A percentile compares a stretch with the other conserved stretches of the same genome.
Evolutionary conservation across 1,139 yeast genomes (phyloP).

Genomic region (Arxiozyma telluris): DNA sequence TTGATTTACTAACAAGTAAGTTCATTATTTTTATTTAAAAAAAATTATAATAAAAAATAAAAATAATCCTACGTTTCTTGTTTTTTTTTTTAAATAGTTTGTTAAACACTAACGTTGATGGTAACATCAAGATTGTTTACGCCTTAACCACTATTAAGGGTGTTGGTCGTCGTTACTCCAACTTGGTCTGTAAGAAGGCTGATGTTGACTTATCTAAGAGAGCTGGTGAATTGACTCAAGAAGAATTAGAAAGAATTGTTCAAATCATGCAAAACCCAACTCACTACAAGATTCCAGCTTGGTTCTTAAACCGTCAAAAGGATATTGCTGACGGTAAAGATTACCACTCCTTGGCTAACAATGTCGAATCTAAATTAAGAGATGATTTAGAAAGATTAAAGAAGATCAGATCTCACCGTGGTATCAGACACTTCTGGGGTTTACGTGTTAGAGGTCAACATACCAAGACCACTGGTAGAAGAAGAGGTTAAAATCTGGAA

Average conservation of each 20-base stretch:
- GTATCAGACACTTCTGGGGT: conserved; percentile 99
- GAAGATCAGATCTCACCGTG: conserved; percentile 99
- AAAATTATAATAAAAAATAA: too few relatives aligned
- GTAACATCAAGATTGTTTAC: conserved; percentile 99
- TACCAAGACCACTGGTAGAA: conserved; percentile 99
- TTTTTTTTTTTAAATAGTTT: conserved; percentile 44
- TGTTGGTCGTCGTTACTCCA: conserved; percentile 99
- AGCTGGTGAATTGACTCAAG: conserved; percentile 99
- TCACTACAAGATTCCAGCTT: conserved; percentile 97
- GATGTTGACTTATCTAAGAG: conserved; percentile 97
- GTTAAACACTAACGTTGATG: conserved; percentile 99
- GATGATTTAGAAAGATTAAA: conserved; percentile 99
- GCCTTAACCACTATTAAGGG: conserved; percentile 99
- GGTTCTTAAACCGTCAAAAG: conserved; percentile 99
- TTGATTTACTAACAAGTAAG: not conserved
- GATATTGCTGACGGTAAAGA: conserved; percentile 98
- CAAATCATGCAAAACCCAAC: conserved; percentile 99
- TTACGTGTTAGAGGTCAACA: conserved; percentile 96
- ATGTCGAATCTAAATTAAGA: conserved; percentile 98
- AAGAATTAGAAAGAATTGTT: conserved; percentile 99
- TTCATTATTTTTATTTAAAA: too few relatives aligned
- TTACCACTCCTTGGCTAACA: conserved; percentile 97
- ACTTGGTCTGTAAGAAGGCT: conserved; percentile 99
- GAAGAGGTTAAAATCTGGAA: conserved; percentile 32
- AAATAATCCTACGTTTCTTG: not conserved